Base-by-base conservation (phyloP, 108 stramenopile genomes). In the Schizochytrium sp. region DNA sequence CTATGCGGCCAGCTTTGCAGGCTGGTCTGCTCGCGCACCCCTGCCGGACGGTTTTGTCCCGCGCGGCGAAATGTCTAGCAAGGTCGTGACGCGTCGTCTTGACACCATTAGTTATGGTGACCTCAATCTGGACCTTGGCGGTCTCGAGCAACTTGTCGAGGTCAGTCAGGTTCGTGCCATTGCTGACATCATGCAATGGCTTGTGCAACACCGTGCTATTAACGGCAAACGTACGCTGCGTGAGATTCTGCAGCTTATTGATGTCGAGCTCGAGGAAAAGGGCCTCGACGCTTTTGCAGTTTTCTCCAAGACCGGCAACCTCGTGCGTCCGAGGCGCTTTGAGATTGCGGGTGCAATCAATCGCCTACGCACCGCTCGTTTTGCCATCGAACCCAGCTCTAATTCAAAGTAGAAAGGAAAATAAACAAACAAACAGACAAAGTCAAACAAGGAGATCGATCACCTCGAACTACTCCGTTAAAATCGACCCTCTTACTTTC, bases 121-220 rank as follows among this genome's bases (percentile, higher is more conserved):
- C 5, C 88, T 87, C 69, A 91, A 91, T 34, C 90, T 93, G 28
- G 92, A 93, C 58, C 90, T 93, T 88, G 25, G 72, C 4, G 90
- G 90, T 5, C 89, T 93, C 16, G 93, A 93, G 89, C 93, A 93
- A 88, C 91, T 93, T 23, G 91, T 91, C 25, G 93, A 93, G 55
- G 60, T 83, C 8, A 90, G 92, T 58, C 93, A 93, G 89, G 92
- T 92, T 10, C 87, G 90, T 41, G 93, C 93, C 14, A 90, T 92
- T 5, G 90, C 41, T 53, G 93, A 90, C 60, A 53, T 93, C 57
- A 16, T 57, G 60, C 88, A 69, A 5, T 41, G 88, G 60, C 41
- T 16, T 5, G 63, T 41, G n/a, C 60, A 53, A 14, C 5, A 14
- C 60, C 5, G 25, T 12, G 60, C 41, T 5, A 48, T 51, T 44